These are phyloP conservation scores for Umbelopsis sp. DNA, from an alignment of 192 early-diverging fungal species.

Conservation along the genomic window DNA sequence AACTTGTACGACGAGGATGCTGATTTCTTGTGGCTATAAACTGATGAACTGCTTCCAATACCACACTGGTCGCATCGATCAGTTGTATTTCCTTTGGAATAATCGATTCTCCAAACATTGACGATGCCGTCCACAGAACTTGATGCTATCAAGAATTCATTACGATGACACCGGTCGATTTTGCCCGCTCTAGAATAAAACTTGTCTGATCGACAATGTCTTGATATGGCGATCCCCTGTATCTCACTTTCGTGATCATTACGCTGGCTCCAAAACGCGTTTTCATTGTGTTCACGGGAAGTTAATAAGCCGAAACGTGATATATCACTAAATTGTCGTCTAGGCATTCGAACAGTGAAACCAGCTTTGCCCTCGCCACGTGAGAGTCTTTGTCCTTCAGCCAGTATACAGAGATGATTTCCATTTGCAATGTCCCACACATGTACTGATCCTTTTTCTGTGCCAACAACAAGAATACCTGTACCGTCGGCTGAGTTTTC, in stretches of 20 bases:
- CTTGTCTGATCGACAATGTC: constrained; percentile 34
- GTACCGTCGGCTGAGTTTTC: constrained; percentile 32
- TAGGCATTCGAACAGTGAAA: not conserved
- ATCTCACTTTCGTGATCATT: constrained; percentile 25
- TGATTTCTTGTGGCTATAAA: not conserved
- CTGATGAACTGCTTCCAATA: constrained; percentile 14
- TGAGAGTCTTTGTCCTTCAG: not conserved
- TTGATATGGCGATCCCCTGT: constrained; percentile 24
- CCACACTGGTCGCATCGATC: constrained; percentile 6
- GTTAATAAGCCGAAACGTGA: not conserved
- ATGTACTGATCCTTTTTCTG: constrained; percentile 26
- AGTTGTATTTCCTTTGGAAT: constrained; percentile 17
- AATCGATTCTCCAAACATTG: constrained; percentile 34
- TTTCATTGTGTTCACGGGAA: not conserved
- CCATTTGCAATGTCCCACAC: constrained; percentile 36
- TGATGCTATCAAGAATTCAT: constrained; percentile 36
- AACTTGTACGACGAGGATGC: not conserved
- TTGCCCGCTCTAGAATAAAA: constrained; percentile 16
- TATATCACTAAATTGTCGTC: not conserved
- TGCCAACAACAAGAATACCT: constrained; percentile 32
- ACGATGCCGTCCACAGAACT: constrained; percentile 25
- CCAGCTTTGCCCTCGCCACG: not conserved
- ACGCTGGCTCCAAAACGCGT: not conserved
- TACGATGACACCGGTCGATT: constrained; percentile 33
- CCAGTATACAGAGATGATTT: constrained; percentile 5